Evolutionary conservation across 176 grass and related monocot species (phyloP).

Genomic region (Musa beccarii): DNA sequence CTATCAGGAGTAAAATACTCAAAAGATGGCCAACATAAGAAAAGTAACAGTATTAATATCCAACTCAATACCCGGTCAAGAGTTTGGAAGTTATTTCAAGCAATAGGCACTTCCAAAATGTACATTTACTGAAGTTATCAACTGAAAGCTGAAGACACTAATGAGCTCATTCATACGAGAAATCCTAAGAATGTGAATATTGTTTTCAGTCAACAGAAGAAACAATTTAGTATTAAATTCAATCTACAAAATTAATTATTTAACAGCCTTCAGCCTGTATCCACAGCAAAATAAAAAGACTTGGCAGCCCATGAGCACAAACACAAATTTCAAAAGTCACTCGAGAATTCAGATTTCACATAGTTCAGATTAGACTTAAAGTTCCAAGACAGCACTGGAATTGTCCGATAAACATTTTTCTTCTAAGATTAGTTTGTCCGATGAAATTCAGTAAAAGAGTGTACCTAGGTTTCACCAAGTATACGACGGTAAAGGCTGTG

Average conservation of each 20-base stretch:
- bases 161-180: neutral
- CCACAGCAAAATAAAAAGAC: neutral
- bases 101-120: neutral
- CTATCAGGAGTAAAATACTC: neutral
- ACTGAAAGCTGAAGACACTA: neutral
- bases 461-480: conserved; percentile 27
- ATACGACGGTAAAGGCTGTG: conserved; percentile 32
- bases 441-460: neutral
- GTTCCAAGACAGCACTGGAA: neutral
- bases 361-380: neutral
- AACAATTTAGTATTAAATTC: neutral
- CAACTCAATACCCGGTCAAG: neutral
- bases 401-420: neutral
- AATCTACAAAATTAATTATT: neutral
- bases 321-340: neutral
- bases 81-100: neutral
- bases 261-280: neutral
- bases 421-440: neutral
- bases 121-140: neutral
- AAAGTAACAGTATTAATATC: neutral
- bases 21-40: neutral
- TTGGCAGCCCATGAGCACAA: neutral
- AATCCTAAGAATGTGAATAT: neutral
- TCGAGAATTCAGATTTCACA: neutral
- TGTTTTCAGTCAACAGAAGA: neutral